Base-by-base conservation (phyloP, 495 filamentous ascomycete species). In the Lasiosphaeria ovina region DNA sequence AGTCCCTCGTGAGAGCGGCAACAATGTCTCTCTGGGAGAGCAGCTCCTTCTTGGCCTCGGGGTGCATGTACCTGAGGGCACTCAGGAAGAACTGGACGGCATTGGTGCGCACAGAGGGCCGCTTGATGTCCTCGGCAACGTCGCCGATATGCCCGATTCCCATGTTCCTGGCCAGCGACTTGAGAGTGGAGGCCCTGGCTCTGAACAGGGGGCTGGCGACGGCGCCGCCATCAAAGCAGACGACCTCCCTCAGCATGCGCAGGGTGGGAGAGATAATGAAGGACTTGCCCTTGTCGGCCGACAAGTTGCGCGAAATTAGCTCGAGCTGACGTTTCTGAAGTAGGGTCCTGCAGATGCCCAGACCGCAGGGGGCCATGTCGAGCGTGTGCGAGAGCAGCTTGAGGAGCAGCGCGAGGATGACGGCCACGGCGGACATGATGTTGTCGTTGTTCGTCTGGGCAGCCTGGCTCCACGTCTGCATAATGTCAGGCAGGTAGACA, bases 221-320 rank as follows among this genome's bases (percentile, higher is more conserved):
- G 44, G 83, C 83, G 14, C 92, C 92, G 6, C 91, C 92, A 74
- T 96, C 91, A 64, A 93, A 92, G 35, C 79, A 83, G 12, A 88
- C 81, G 4, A 90, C 79, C 73, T 97, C 91, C 24, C 84, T 88
- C 51, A 97, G 79, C 51, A 97, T 78, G 59, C 91, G 83, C 49
- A 97, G 72, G 47, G 86, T 89, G 0, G 92, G 91, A 3, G 89
- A 92, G 60, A 97, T 92, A 45, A 96, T 76, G 74, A 89, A 89
- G 40, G 93, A 88, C 66, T 93, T 96, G 3, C 81, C 77, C 68
- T 88, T 91, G 3, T 84, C 82, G 4, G 89, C 85, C 3, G 85
- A 87, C 55, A 96, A 69, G 50, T 87, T 89, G 57, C 86, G 83
- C 38, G 87, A 83, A 36, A 96, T 77, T 10, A 93, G 77, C 59